Conservation (phyloP, 176 grass and related monocot species). For the Aegilops longissima region DNA sequence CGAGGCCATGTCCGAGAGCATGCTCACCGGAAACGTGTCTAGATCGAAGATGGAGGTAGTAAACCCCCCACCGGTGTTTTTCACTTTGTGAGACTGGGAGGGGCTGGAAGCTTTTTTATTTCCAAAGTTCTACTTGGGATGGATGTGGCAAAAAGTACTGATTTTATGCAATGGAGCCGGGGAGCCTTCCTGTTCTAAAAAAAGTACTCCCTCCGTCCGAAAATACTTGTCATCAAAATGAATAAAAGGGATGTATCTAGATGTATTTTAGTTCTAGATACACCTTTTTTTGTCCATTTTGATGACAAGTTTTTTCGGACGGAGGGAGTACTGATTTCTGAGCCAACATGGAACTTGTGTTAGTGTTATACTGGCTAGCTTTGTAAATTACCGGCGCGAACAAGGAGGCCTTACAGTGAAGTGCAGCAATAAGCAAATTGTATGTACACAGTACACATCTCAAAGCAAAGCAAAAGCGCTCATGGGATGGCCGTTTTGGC, state of each 20-base stretch:
- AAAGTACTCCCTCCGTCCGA: no score
- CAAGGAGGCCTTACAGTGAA: not conserved
- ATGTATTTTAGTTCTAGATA: no score
- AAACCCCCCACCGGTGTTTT: slow-evolving; percentile 51
- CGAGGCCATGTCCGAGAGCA: slow-evolving; percentile 37
- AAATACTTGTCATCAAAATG: no score
- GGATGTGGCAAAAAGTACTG: slow-evolving; percentile 10
- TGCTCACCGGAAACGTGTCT: slow-evolving; percentile 51
- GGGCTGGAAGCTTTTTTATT: slow-evolving; percentile 11
- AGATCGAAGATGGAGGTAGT: slow-evolving; percentile 47
- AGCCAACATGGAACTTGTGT: slow-evolving; percentile 9
- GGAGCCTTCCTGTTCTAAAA: not conserved
- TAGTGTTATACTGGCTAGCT: not conserved
- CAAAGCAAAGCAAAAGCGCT: not conserved
- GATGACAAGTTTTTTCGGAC: no score
- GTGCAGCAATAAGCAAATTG: not conserved
- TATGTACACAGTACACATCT: not conserved
- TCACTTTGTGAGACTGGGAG: slow-evolving; percentile 61
- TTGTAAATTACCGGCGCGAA: slow-evolving; percentile 21
- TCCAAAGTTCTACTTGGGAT: not conserved
- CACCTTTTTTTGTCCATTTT: no score
- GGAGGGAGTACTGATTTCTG: not conserved
- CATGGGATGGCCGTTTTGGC: no score
- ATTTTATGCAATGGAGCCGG: not conserved
- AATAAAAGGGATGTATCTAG: no score